phyloP scores from a whole-genome alignment of 2,329 filamentous ascomycete genomes.

The Paecilomyces sp. region DNA sequence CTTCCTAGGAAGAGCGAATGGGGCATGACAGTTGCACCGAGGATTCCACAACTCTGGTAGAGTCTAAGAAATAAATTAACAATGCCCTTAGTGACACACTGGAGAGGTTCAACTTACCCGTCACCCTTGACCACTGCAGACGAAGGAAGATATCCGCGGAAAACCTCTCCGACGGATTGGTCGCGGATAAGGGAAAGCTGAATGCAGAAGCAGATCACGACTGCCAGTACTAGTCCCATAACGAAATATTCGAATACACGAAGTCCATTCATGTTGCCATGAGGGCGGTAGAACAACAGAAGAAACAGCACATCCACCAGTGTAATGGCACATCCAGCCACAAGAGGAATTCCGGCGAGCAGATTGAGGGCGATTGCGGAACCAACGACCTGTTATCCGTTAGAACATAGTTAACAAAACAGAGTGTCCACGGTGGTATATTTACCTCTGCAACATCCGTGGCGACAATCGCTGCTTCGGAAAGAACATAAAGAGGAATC shows the following conservation, averaged over 20 bases:
- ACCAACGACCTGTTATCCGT: conserved; percentile 44
- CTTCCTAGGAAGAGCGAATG: conserved; percentile 52
- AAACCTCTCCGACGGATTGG: conserved; percentile 46
- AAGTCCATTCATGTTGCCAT: conserved; percentile 45
- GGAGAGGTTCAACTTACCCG: conserved; percentile 30
- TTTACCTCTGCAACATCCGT: conserved; percentile 62
- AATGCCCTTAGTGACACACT: background rate
- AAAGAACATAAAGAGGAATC: conserved; percentile 54
- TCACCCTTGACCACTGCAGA: conserved; percentile 45
- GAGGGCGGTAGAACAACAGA: conserved; percentile 48
- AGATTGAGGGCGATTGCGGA: conserved; percentile 52
- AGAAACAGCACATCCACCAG: conserved; percentile 51
- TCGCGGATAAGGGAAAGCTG: conserved; percentile 47
- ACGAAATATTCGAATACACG: conserved; percentile 50
- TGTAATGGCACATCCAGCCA: conserved; percentile 51
- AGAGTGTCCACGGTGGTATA: background rate
- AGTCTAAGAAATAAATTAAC: conserved; percentile 28
- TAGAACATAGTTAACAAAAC: background rate
- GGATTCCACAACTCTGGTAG: conserved; percentile 48
- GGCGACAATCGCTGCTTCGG: conserved; percentile 62
- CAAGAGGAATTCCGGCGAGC: conserved; percentile 46
- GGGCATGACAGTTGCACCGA: conserved; percentile 55
- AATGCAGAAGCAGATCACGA: conserved; percentile 52
- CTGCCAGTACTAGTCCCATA: conserved; percentile 46
- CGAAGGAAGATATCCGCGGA: conserved; percentile 49